These are phyloP conservation scores for Tuber microsphaerosporum DNA, from an alignment of 495 filamentous ascomycete genomes.

Conservation along the genomic window DNA sequence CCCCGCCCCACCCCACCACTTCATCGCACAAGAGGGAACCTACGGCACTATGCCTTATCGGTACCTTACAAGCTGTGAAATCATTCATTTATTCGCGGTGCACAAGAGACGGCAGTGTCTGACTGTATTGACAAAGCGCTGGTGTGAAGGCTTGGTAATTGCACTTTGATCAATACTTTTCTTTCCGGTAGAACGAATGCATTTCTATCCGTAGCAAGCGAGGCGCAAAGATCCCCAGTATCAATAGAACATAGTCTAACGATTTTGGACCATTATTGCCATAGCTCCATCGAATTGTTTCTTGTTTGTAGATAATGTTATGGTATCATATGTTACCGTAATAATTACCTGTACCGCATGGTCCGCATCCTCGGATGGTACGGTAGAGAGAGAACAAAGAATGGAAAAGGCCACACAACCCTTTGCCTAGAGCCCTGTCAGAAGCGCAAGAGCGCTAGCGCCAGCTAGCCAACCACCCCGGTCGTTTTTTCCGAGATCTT, in stretches of 20 bases:
- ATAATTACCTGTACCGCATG: not conserved
- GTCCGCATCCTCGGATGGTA: not conserved
- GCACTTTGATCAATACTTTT: not conserved
- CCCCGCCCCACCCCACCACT: no score
- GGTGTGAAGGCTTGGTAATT: not conserved
- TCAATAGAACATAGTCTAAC: not conserved
- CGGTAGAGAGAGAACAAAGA: not conserved
- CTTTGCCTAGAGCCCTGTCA: not conserved
- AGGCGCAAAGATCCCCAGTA: not conserved
- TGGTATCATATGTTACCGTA: not conserved
- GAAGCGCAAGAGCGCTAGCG: not conserved
- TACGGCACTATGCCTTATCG: not conserved
- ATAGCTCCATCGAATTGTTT: not conserved
- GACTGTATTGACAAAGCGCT: not conserved
- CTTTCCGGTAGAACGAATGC: not conserved
- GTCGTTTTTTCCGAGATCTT: not conserved
- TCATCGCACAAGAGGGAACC: not conserved
- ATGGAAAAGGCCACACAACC: not conserved
- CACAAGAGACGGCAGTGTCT: not conserved
- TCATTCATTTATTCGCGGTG: not conserved
- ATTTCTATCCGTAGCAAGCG: not conserved
- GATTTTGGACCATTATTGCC: not conserved
- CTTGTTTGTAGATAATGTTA: not conserved
- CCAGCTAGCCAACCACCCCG: not conserved
- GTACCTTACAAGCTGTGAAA: not conserved